A percentile compares a stretch with the other conserved stretches of the same genome.
phyloP scores from a whole-genome alignment of 805 yeast genomes.

The Metschnikowia vanudenii region DNA sequence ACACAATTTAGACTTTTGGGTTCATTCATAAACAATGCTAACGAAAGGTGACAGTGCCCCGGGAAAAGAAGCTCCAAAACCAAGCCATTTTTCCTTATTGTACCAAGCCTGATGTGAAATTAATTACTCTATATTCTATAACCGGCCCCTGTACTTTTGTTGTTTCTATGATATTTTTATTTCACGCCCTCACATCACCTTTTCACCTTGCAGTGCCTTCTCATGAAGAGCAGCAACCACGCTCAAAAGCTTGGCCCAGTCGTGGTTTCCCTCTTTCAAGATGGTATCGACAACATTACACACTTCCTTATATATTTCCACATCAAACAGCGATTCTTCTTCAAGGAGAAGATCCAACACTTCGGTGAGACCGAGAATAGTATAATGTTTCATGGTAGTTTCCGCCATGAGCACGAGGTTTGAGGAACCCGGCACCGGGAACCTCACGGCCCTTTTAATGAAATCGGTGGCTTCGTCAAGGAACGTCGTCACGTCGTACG shows the following conservation, averaged over 20 bases:
- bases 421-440: slow-evolving; percentile 6
- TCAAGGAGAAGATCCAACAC: slow-evolving; percentile 11
- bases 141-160: too few species aligned
- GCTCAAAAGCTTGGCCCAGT: slow-evolving; percentile 15
- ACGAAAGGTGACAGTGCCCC: too few species aligned
- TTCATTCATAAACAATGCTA: too few species aligned
- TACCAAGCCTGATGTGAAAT: too few species aligned
- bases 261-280: slow-evolving; percentile 11
- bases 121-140: too few species aligned
- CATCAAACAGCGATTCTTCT: background rate
- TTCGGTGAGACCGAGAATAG: slow-evolving; percentile 16
- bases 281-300: slow-evolving; percentile 15
- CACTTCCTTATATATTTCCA: background rate
- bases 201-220: too few species aligned
- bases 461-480: slow-evolving; percentile 1
- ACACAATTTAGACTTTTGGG: too few species aligned
- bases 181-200: background rate
- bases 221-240: slow-evolving; percentile 2
- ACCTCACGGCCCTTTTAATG: slow-evolving; percentile 4
- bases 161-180: background rate
- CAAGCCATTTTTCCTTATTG: too few species aligned
- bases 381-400: slow-evolving; percentile 17
- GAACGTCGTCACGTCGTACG: slow-evolving; percentile 13
- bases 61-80: too few species aligned
- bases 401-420: slow-evolving; percentile 12